Evolutionary conservation across 768 basidiomycete genomes (phyloP).

Genomic region (Mycena vitilis): DNA sequence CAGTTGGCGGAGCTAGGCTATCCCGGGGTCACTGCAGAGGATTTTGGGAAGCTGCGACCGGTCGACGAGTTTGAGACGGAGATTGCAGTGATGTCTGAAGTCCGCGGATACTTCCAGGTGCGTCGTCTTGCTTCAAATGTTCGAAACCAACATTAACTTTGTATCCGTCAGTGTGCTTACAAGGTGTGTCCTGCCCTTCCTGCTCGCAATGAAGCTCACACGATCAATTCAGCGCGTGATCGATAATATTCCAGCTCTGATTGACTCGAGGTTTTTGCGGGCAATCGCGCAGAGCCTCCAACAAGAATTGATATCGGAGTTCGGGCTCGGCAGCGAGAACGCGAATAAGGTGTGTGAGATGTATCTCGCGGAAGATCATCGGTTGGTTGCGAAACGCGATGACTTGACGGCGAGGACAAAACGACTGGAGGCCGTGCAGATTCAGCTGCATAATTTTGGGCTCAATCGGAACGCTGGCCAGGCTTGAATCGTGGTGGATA

Average conservation of each 20-base stretch:
- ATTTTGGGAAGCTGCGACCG: slow-evolving; percentile 48
- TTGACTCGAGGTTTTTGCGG: slow-evolving; percentile 48
- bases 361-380: slow-evolving; percentile 61
- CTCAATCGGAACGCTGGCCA: slow-evolving; percentile 8
- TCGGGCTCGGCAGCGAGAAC: slow-evolving; percentile 49
- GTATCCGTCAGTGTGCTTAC: slow-evolving; percentile 42
- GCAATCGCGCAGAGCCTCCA: slow-evolving; percentile 46
- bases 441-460: slow-evolving; percentile 47
- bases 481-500: slow-evolving; percentile 5
- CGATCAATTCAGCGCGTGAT: slow-evolving; percentile 51
- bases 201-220: not conserved
- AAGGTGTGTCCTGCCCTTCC: slow-evolving; percentile 46
- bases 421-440: slow-evolving; percentile 54
- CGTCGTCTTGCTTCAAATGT: not conserved
- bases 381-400: slow-evolving; percentile 46
- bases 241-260: slow-evolving; percentile 53
- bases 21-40: slow-evolving; percentile 40
- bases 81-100: slow-evolving; percentile 56
- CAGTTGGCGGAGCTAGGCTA: slow-evolving; percentile 47
- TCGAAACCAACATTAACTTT: not conserved
- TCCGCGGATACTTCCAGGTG: slow-evolving; percentile 59
- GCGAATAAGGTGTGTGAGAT: slow-evolving; percentile 50
- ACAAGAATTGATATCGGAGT: slow-evolving; percentile 47
- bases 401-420: slow-evolving; percentile 47
- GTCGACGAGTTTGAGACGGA: slow-evolving; percentile 55